Base-by-base conservation (phyloP, 2,329 filamentous ascomycete species). In the Alternaria longipes region DNA sequence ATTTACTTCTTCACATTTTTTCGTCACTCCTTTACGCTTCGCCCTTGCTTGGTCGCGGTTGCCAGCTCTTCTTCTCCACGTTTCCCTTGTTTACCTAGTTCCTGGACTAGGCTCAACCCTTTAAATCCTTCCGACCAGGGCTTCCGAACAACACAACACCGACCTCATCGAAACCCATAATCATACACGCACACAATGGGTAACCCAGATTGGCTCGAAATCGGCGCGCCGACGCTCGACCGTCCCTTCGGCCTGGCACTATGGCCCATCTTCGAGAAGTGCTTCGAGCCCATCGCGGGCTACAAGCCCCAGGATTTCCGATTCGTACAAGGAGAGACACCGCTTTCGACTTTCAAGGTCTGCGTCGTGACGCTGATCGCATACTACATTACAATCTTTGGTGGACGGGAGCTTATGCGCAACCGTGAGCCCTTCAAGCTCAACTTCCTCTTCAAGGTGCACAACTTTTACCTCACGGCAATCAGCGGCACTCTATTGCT, bases 351-450 rank as follows among this genome's bases (percentile, higher is more conserved):
- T 4, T 84, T 97, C 74, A 91, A 90, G 80, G 89, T 92, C 81
- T 94, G 92, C 51, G 87, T 88, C 61, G 87, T 91, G 71, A 90
- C 93, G 78, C 90, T 97, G 72, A 83, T 93, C 76, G 83, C 91
- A 78, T 99, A 98, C 89, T 98, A 98, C 81, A 83, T 91, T 70
- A 84, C 97, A 82, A 95, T 98, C 75, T 96, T 98, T 70, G 94
- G 94, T 66, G 95, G 94, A 62, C 88, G 94, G 68, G 92, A 96
- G 82, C 79, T 93, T 73, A 98, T 99, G 95, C 92, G 92, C 82
- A 90, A 91, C 75, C 88, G 92, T 66, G 86, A 90, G 77, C 86
- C 94, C 22, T 90, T 95, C 84, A 92, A 96, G 86, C 87, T 98
- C 76, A 95, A 92, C 84, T 84, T 86, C 16, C 84, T 95, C 60